Evolutionary conservation across 2,329 filamentous ascomycete species (phyloP).

Genomic region (Ceratocystis cacaofunesta): DNA sequence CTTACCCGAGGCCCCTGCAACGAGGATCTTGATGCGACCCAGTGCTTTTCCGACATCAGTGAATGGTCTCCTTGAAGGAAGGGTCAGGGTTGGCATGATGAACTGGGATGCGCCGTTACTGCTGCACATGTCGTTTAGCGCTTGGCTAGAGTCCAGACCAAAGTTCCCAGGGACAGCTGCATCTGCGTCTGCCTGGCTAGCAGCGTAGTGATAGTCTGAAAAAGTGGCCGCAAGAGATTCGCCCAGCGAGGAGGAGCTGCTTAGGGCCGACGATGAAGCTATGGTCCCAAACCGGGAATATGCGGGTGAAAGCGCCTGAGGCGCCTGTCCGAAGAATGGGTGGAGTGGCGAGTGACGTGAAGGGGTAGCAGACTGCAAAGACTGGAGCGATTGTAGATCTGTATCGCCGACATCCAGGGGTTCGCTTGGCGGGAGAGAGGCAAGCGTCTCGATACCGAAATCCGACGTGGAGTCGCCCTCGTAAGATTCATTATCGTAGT

Average conservation of each 20-base stretch:
- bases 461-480: background rate
- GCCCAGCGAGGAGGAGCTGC: slow-evolving; percentile 37
- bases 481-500: background rate
- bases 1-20: slow-evolving; percentile 64
- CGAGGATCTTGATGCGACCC: slow-evolving; percentile 75
- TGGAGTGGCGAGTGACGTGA: background rate
- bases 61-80: slow-evolving; percentile 79
- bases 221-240: slow-evolving; percentile 37
- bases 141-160: background rate
- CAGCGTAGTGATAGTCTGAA: slow-evolving; percentile 24
- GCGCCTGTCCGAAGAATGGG: background rate
- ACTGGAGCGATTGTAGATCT: slow-evolving; percentile 18
- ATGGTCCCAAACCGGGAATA: slow-evolving; percentile 21
- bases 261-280: slow-evolving; percentile 23
- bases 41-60: slow-evolving; percentile 72
- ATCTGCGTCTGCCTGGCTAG: slow-evolving; percentile 20
- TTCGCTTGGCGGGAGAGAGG: slow-evolving; percentile 9
- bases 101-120: slow-evolving; percentile 42
- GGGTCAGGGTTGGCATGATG: slow-evolving; percentile 93
- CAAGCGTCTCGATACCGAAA: slow-evolving; percentile 9
- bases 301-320: slow-evolving; percentile 17
- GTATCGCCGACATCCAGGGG: background rate
- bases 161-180: slow-evolving; percentile 22
- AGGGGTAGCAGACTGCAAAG: background rate
- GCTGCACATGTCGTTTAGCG: background rate